Conservation (phyloP, 2,329 filamentous ascomycete species). For the Xylaria sp. region DNA sequence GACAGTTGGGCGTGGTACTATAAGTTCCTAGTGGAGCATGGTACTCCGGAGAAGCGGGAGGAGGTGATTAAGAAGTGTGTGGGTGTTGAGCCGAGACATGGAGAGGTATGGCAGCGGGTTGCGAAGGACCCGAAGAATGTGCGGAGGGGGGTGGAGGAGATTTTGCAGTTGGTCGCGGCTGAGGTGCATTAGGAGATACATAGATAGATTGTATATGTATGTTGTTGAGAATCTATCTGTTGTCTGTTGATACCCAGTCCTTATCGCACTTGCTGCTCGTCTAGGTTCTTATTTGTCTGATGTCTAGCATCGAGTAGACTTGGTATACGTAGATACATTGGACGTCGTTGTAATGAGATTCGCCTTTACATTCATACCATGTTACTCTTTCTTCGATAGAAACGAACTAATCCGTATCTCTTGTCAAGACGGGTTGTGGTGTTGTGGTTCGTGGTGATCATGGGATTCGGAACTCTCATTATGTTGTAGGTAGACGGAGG, state of each 20-base stretch:
- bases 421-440: too few species aligned
- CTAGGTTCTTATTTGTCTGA: background rate
- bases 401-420: too few species aligned
- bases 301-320: too few species aligned
- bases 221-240: background rate
- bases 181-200: conserved; percentile 21
- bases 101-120: conserved; percentile 83
- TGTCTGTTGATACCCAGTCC: background rate
- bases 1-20: conserved; percentile 99
- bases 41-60: conserved; percentile 83
- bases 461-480: too few species aligned
- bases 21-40: conserved; percentile 87
- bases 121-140: conserved; percentile 83
- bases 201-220: background rate
- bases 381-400: too few species aligned
- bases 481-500: too few species aligned
- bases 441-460: too few species aligned
- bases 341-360: too few species aligned
- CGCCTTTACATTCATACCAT: too few species aligned
- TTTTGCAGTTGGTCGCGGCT: conserved; percentile 69
- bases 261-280: background rate
- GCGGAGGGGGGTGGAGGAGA: conserved; percentile 67
- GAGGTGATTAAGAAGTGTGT: conserved; percentile 80
- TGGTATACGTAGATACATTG: too few species aligned
- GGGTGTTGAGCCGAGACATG: conserved; percentile 81